A percentile compares a stretch with the other conserved stretches of the same genome.
phyloP scores from a whole-genome alignment of 2,329 filamentous ascomycete genomes.

The Fusarium setosum region DNA sequence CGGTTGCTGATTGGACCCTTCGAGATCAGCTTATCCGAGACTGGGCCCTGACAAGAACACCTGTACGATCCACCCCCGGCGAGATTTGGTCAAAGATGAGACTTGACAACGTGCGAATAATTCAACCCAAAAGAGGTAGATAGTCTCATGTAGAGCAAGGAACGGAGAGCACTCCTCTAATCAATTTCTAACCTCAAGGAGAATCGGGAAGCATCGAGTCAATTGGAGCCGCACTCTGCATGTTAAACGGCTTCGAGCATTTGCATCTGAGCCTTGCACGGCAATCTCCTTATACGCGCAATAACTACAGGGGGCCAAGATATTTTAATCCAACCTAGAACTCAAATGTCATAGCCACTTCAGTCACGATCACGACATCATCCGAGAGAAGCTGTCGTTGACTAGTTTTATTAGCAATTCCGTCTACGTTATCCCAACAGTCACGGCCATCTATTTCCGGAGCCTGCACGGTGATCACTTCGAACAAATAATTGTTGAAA shows the following conservation, averaged over 20 bases:
- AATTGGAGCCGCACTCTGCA: neutral
- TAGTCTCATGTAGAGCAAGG: neutral
- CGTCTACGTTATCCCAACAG: too few relatives aligned
- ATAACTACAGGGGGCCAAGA: neutral
- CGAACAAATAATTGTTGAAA: too few relatives aligned
- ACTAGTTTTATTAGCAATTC: too few relatives aligned
- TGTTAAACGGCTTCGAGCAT: neutral
- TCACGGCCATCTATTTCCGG: too few relatives aligned
- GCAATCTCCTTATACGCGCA: conserved; percentile 2
- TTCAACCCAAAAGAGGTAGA: conserved; percentile 8
- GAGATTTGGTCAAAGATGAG: conserved; percentile 19
- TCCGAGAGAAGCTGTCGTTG: too few relatives aligned
- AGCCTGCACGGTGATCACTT: too few relatives aligned
- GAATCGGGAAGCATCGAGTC: too few relatives aligned
- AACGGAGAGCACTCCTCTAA: too few relatives aligned
- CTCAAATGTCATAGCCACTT: neutral
- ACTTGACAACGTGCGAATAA: neutral
- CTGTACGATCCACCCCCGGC: conserved; percentile 18
- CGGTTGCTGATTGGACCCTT: conserved; percentile 34
- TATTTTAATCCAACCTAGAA: neutral
- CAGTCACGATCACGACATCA: neutral
- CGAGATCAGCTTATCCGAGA: conserved; percentile 10
- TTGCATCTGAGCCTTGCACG: neutral
- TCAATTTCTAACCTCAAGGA: too few relatives aligned
- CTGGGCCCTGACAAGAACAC: conserved; percentile 14